Base-by-base conservation (phyloP, 306 rosid genomes). In the Albizia julibrissin region DNA sequence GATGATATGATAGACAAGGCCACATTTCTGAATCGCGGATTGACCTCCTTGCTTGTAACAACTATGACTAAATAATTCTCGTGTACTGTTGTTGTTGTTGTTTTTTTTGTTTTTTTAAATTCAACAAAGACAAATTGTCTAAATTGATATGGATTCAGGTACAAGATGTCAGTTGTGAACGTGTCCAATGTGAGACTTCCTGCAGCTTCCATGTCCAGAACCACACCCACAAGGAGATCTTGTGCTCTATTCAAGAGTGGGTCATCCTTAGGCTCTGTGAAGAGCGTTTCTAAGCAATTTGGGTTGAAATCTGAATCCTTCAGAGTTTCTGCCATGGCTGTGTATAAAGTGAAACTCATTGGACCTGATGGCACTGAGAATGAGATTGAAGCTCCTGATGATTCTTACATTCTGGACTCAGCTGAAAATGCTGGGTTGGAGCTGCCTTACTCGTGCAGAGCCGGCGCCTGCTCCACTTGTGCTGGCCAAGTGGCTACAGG, bases 401-500 rank as follows among this genome's bases (percentile, higher is more conserved):
- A 89, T 50, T 40, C 80, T 6, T 92, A 83, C 88, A 88, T 94
- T 77, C 84, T 91, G 42, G 97, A 90, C 70, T 82, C 97, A n/a
- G 97, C 92, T 14, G 98, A 94, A 76, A 80, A 40, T 31, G 94
- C 97, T 15, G 97, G 98, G 47, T 7, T 91, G 68, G 95, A 90
- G 43, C 81, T 94, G 44, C 97, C 97, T 21, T 87, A 89, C 85
- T 92, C 92, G 4, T 94, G 97, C 88, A 85, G 92, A 83, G 95
- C 96, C 8, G 96, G 96, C 46, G 88, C 98, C 1, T 94, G 97
- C 88, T 92, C 94, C 39, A 88, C 97, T 10, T 91, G 97, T 79
- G 94, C 97, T 0, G 94, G 97, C 7, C 79, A 80, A 40, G 1
- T 92, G 74, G 86, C 37, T 75, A 73, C 84, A 0, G 93, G 95